Conservation (phyloP, 495 filamentous ascomycete genomes). For the Jackrogersella minutella region DNA sequence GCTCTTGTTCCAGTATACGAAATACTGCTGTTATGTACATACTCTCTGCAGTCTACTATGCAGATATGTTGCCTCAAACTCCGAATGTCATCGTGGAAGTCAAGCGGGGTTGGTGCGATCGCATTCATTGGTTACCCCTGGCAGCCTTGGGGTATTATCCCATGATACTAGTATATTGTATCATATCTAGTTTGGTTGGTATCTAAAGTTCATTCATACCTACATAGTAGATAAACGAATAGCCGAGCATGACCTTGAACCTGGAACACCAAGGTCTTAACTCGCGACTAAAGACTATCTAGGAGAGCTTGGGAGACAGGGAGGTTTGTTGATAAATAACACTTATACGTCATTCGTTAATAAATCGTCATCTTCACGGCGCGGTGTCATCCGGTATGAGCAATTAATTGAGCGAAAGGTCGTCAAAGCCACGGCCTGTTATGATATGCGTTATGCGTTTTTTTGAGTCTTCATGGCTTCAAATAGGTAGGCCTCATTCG, state of each 20-base stretch:
- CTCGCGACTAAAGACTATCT: neutral
- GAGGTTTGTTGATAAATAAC: neutral
- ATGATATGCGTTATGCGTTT: neutral
- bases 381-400: slow-evolving; percentile 6
- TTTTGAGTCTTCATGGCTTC: neutral
- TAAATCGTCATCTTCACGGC: neutral
- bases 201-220: slow-evolving; percentile 3
- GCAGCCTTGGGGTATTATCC: neutral
- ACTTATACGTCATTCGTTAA: neutral
- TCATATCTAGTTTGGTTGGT: neutral
- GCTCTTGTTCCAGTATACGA: neutral
- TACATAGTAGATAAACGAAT: neutral
- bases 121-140: slow-evolving; percentile 3
- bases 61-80: slow-evolving; percentile 1
- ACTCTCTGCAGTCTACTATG: too few species aligned
- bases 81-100: neutral
- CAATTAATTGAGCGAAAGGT: neutral
- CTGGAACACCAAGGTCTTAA: neutral
- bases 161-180: neutral
- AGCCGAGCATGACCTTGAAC: neutral
- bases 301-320: neutral
- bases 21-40: neutral
- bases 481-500: neutral
- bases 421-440: slow-evolving; percentile 2
- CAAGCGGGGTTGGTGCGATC: slow-evolving; percentile 12